These are phyloP conservation scores for Beauveria sp. DNA, from an alignment of 2,329 filamentous ascomycete genomes.

Conservation along the genomic window DNA sequence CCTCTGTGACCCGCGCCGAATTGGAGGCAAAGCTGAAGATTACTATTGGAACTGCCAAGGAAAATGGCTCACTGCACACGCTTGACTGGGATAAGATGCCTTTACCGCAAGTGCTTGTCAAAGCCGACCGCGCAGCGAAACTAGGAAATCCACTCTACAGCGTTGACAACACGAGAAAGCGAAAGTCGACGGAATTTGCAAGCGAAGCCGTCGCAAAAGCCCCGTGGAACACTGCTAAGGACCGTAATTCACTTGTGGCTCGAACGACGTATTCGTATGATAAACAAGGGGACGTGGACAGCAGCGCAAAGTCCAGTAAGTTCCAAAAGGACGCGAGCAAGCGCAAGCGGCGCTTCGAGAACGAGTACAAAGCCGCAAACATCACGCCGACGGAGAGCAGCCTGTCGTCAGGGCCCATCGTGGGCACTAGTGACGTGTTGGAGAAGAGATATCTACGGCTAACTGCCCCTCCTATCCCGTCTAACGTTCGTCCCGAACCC, in stretches of 20 bases:
- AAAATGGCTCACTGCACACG: slow-evolving; percentile 60
- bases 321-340: slow-evolving; percentile 85
- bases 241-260: slow-evolving; percentile 54
- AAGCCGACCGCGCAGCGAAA: slow-evolving; percentile 55
- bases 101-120: slow-evolving; percentile 77
- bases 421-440: slow-evolving; percentile 74
- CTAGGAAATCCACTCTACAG: slow-evolving; percentile 30
- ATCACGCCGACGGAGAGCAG: slow-evolving; percentile 50
- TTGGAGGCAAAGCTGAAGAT: slow-evolving; percentile 80
- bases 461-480: slow-evolving; percentile 80
- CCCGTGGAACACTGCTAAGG: slow-evolving; percentile 70
- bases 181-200: slow-evolving; percentile 66
- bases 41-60: slow-evolving; percentile 76
- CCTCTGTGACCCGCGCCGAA: slow-evolving; percentile 56
- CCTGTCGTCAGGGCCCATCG: slow-evolving; percentile 60
- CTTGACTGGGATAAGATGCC: slow-evolving; percentile 80
- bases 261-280: slow-evolving; percentile 57
- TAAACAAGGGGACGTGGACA: slow-evolving; percentile 37
- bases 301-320: slow-evolving; percentile 66
- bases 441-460: slow-evolving; percentile 95
- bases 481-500: slow-evolving; percentile 76
- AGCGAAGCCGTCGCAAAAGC: slow-evolving; percentile 48
- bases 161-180: slow-evolving; percentile 56
- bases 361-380: slow-evolving; percentile 49
- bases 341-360: slow-evolving; percentile 80